Evolutionary conservation across 2,329 filamentous ascomycete genomes (phyloP).

Genomic region (Paradendryphiella salina): DNA sequence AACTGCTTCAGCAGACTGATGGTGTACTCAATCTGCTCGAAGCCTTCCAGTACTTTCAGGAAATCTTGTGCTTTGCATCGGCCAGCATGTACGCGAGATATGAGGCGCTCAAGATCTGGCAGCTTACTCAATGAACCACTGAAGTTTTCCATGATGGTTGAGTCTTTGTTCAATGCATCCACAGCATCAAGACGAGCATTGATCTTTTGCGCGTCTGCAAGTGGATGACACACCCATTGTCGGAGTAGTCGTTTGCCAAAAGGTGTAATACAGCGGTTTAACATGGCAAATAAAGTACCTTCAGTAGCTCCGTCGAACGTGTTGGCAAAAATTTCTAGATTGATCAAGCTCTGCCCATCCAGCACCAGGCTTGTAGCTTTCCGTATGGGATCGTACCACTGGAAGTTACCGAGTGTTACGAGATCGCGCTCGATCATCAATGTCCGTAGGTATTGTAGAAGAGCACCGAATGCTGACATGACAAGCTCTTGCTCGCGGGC

Average conservation of each 20-base stretch:
- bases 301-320: slow-evolving; percentile 82
- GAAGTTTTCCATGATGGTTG: slow-evolving; percentile 80
- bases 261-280: slow-evolving; percentile 93
- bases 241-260: slow-evolving; percentile 96
- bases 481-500: slow-evolving; percentile 76
- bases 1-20: slow-evolving; percentile 76
- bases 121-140: slow-evolving; percentile 85
- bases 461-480: slow-evolving; percentile 88
- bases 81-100: slow-evolving; percentile 91
- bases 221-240: slow-evolving; percentile 95
- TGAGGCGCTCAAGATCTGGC: slow-evolving; percentile 90
- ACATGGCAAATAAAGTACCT: slow-evolving; percentile 84
- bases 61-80: slow-evolving; percentile 92
- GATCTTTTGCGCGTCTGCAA: slow-evolving; percentile 84
- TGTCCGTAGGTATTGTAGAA: slow-evolving; percentile 79
- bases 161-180: slow-evolving; percentile 85
- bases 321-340: slow-evolving; percentile 96
- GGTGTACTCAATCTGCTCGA: slow-evolving; percentile 96
- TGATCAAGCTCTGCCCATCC: slow-evolving; percentile 94
- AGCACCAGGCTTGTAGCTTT: slow-evolving; percentile 87
- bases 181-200: slow-evolving; percentile 94
- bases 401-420: slow-evolving; percentile 87
- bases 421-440: slow-evolving; percentile 88
- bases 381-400: slow-evolving; percentile 88
- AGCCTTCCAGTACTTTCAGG: slow-evolving; percentile 88